Percentiles rank a stretch among this genome's conserved stretches.
phyloP scores from a whole-genome alignment of 1,284 basidiomycete genomes.

The Pseudozyma pruni region DNA sequence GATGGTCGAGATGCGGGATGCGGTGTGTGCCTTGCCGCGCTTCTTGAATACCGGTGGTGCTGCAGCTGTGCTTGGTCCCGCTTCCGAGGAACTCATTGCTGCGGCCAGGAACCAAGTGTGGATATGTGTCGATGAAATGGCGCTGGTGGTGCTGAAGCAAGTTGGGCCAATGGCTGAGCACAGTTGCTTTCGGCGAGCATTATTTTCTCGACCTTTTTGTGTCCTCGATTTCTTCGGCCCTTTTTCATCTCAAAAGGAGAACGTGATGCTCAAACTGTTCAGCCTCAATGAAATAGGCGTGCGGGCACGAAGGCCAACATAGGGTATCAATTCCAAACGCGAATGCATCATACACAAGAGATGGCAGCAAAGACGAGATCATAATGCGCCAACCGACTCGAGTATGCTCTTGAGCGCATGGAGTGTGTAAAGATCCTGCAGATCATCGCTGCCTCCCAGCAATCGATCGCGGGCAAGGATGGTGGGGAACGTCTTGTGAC shows the following conservation, averaged over 20 bases:
- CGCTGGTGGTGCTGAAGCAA: constrained; percentile 7
- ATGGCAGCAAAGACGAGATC: neutral
- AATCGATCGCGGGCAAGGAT: constrained; percentile 29
- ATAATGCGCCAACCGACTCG: constrained; percentile 24
- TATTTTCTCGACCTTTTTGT: neutral
- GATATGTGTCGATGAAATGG: neutral
- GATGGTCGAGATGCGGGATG: constrained; percentile 11
- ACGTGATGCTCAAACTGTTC: neutral
- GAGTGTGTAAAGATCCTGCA: constrained; percentile 17
- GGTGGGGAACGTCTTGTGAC: constrained; percentile 45
- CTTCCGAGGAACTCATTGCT: constrained; percentile 17
- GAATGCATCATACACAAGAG: too few relatives aligned
- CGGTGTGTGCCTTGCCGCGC: constrained; percentile 6
- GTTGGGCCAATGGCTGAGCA: neutral
- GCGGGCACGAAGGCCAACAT: too few relatives aligned
- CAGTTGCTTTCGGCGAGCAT: too few relatives aligned
- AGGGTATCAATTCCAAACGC: too few relatives aligned
- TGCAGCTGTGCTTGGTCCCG: constrained; percentile 12
- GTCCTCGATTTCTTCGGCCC: neutral
- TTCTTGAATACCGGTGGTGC: constrained; percentile 26
- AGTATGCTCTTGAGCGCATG: constrained; percentile 26
- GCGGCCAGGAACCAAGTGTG: neutral
- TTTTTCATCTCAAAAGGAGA: neutral
- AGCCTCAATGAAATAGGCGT: neutral
- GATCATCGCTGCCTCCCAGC: constrained; percentile 44